Evolutionary conservation across 495 filamentous ascomycete genomes (phyloP), one percentile per base, ranked within the genome.

Genomic region (Podospora comata): DNA sequence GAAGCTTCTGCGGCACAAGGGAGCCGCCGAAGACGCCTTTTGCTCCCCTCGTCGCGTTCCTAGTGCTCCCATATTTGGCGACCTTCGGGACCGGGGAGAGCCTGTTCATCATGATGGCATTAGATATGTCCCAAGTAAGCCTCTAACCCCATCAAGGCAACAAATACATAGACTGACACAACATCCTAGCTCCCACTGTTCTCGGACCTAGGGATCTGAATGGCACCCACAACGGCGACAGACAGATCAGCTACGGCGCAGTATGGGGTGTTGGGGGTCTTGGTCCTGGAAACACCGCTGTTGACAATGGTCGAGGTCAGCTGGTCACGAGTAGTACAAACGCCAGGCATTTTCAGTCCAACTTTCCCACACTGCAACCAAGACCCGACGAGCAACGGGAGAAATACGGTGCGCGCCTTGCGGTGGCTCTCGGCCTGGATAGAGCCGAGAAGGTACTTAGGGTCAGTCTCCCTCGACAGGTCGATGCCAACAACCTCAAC

Each of bases 191-290:
- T 26, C n/a, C n/a, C n/a, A 81, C 67, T 28, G 73, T 83, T n/a
- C 68, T 84, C 28, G 76, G 76, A 0, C 70, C 78, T 3, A 67
- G 76, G 5, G 72, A 74, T 60, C 71, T 72, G 13, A 77, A 76
- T 67, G 62, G 60, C 28, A 39, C 6, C 23, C 59, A 53, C 44
- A 60, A 65, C 57, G 59, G 67, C 19, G 67, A 81, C 15, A 73
- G 80, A 39, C 82, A 84, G 64, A 79, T 88, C 61, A 95, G 92
- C 76, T 70, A 79, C 61, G 91, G 91, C 0, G 84, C 87, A 48
- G 83, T 94, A n/a, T 96, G 93, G 93, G 86, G 87, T 5, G 91
- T 95, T 18, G 91, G 93, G 19, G 91, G 92, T 30, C 71, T 84
- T 30, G 85, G 86, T 58, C 82, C 84, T 26, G 82, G 83, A 16